A percentile compares a stretch with the other conserved stretches of the same genome.
phyloP scores from a whole-genome alignment of 805 yeast species.

The Hanseniaspora guilliermondii region DNA sequence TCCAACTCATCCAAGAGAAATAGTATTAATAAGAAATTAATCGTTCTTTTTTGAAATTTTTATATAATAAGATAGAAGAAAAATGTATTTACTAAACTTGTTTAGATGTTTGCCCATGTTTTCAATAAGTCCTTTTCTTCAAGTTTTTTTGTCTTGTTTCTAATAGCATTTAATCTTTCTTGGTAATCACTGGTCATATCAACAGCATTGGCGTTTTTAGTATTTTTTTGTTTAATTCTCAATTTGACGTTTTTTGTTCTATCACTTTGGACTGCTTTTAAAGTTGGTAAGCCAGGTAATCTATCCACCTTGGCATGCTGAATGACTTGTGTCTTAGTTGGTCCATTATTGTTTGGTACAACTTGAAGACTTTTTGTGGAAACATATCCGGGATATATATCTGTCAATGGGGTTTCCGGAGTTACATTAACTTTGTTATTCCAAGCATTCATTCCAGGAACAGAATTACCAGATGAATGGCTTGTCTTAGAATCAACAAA shows the following conservation, averaged over 20 bases:
- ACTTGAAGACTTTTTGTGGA: background rate
- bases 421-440: background rate
- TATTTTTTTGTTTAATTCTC: conserved; percentile 6
- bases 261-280: background rate
- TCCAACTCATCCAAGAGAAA: conserved; percentile 33
- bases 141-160: conserved; percentile 1
- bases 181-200: conserved; percentile 5
- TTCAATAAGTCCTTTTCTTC: conserved; percentile 9
- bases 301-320: background rate
- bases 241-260: background rate
- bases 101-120: background rate
- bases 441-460: background rate
- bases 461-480: background rate
- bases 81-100: background rate
- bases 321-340: background rate
- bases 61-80: background rate
- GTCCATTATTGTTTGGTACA: background rate
- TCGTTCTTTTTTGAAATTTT: no score
- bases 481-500: background rate
- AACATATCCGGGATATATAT: background rate
- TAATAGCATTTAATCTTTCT: conserved; percentile 3
- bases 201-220: background rate
- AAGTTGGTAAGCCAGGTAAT: conserved; percentile 8
- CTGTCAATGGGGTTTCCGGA: background rate
- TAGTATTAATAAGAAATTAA: conserved; percentile 41